Evolutionary conservation across 1,139 yeast species (phyloP).

Genomic region (Schwanniomyces etchellsii): DNA sequence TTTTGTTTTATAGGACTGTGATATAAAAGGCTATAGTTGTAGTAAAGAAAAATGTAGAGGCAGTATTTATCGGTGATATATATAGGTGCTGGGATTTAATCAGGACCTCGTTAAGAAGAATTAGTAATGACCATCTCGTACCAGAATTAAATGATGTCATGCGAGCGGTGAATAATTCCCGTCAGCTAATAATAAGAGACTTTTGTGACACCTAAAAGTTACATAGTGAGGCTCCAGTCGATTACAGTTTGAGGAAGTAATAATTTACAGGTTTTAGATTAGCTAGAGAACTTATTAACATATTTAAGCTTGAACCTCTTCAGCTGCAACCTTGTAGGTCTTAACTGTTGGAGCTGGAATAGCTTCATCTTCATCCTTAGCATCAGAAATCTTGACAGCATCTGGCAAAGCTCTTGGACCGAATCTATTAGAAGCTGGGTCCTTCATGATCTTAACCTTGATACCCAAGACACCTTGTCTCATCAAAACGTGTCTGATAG

Average conservation of each 20-base stretch:
- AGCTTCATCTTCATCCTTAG: conserved; percentile 88
- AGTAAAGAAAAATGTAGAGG: not conserved
- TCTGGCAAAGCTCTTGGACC: conserved; percentile 97
- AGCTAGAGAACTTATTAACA: no score
- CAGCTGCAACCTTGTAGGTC: conserved; percentile 48
- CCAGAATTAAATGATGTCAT: no score
- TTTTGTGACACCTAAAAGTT: no score
- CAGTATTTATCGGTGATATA: no score
- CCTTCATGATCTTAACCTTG: conserved; percentile 99
- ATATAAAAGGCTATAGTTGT: not conserved
- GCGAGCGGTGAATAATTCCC: no score
- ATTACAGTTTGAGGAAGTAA: no score
- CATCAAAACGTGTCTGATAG: conserved; percentile 99
- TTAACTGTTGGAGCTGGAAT: conserved; percentile 82
- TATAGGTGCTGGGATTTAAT: no score
- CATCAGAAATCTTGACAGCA: conserved; percentile 87
- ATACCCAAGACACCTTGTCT: conserved; percentile 99
- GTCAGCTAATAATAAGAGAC: no score
- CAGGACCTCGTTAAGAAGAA: no score
- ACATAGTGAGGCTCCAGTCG: no score
- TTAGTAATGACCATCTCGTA: no score
- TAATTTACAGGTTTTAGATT: no score
- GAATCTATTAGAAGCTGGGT: conserved; percentile 85
- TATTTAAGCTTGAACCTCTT: conserved; percentile 28
- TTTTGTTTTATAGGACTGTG: conserved; percentile 3